phyloP scores from a whole-genome alignment of 495 filamentous ascomycete genomes.

The Neurospora tetrasperma region DNA sequence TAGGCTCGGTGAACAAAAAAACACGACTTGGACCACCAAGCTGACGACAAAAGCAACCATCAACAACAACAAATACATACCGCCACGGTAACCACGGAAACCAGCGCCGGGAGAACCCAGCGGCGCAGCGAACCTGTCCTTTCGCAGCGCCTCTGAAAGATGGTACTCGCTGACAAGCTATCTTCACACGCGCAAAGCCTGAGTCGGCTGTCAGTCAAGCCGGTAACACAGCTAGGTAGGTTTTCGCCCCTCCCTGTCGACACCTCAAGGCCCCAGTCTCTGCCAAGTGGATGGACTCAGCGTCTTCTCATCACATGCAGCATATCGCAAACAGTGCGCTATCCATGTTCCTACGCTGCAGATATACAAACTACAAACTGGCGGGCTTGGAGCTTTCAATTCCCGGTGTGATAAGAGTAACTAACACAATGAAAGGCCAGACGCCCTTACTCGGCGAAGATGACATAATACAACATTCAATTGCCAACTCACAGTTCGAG shows the following conservation, averaged over 20 bases:
- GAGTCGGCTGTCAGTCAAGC: not conserved
- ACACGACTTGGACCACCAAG: not conserved
- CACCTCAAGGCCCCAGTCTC: not conserved
- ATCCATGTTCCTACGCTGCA: not conserved
- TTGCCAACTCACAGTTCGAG: not conserved
- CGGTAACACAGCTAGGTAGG: too few species aligned
- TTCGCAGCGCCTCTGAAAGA: not conserved
- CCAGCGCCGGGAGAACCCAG: not conserved
- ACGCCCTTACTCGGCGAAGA: not conserved
- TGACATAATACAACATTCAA: not conserved
- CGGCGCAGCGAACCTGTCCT: not conserved
- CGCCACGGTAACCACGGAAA: not conserved
- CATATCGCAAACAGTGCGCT: not conserved
- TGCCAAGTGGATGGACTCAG: not conserved
- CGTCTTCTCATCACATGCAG: not conserved
- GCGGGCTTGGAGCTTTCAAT: not conserved
- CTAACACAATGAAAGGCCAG: too few species aligned
- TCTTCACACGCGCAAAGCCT: not conserved
- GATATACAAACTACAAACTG: not conserved
- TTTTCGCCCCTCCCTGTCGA: not conserved
- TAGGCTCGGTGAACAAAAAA: not conserved
- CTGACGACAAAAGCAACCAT: not conserved
- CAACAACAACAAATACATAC: not conserved
- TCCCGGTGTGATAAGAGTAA: too few species aligned
- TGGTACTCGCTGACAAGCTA: not conserved